Base-by-base conservation (phyloP, 306 rosid species). In the Quercus glauca region DNA sequence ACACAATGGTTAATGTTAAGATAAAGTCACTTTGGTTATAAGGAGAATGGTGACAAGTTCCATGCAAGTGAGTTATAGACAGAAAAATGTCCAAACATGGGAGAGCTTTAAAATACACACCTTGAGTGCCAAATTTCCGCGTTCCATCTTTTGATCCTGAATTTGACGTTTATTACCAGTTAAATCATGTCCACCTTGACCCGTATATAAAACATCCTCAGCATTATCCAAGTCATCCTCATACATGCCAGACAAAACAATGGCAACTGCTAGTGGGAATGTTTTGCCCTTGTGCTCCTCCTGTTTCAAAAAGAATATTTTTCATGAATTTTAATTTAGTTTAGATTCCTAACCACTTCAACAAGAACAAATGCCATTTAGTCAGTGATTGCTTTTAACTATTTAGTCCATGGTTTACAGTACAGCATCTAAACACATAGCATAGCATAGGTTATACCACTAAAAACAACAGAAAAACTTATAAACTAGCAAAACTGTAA, bases 211-310 rank as follows among this genome's bases (percentile, higher is more conserved):
- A 64, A 95, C 90, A 73, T 95, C 96, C 65, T 95, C 98, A 21
- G 99, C 97, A 82, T 95, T 95, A 79, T 95, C 99, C 61, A 91
- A 75, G 76, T 95, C 99, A 86, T 93, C 99, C 79, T 95, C 99
- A 73, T 95, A 95, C 98, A 87, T 88, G 76, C 99, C 99, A 6
- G 99, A 95, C 68, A 95, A 69, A 74, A 95, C 98, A 87, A 95
- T 93, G 73, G 97, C 89, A 65, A 95, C 93, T 17, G 98, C 98
- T 75, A 95, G 5, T 59, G 99, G 99, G 73, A 83, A 86, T 65
- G 86, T 75, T 77, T 89, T 83, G 69, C 23, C 69, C 68, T 55
- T 74, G 84, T 85, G 75, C 89, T 92, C 89, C 85, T 85, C 89
- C 85, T 85, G 79, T 76, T 81, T 71, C 58, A 64, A 64, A 35